Conservation (phyloP, 306 rosid genomes). For the Geum urbanum region DNA sequence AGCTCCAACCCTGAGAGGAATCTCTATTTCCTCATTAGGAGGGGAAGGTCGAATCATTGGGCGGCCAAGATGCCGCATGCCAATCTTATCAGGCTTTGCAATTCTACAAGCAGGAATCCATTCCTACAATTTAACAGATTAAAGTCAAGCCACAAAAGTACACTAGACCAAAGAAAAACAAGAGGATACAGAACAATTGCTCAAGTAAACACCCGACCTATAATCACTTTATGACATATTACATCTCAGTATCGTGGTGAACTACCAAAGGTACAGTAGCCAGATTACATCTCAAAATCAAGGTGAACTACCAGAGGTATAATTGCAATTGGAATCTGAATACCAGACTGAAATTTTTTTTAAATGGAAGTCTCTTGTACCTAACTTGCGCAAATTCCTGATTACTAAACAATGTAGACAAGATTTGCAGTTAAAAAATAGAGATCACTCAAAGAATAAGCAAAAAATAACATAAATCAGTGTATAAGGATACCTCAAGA, state of each 20-base stretch:
- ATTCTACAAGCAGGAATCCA: slow-evolving; percentile 78
- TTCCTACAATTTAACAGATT: slow-evolving; percentile 53
- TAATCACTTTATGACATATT: background rate
- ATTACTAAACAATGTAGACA: background rate
- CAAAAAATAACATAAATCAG: background rate
- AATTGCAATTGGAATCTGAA: background rate
- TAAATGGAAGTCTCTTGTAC: background rate
- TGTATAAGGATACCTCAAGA: slow-evolving; percentile 65
- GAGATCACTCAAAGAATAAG: slow-evolving; percentile 18
- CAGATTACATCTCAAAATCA: background rate
- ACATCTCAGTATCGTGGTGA: background rate
- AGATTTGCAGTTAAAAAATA: slow-evolving; percentile 16
- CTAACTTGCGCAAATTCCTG: background rate
- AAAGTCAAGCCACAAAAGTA: slow-evolving; percentile 7
- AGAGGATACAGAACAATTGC: background rate
- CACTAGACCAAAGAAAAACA: slow-evolving; percentile 7
- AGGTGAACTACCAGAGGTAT: background rate
- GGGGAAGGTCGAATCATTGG: slow-evolving; percentile 73
- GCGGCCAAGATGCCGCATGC: slow-evolving; percentile 73
- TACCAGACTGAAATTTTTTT: background rate
- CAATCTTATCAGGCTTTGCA: slow-evolving; percentile 84
- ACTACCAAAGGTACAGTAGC: background rate
- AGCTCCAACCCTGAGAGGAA: slow-evolving; percentile 50
- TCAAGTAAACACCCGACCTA: background rate
- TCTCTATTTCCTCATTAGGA: slow-evolving; percentile 44